phyloP scores from a whole-genome alignment of 495 filamentous ascomycete species.

The Paragyromitra xinjiangensis region DNA sequence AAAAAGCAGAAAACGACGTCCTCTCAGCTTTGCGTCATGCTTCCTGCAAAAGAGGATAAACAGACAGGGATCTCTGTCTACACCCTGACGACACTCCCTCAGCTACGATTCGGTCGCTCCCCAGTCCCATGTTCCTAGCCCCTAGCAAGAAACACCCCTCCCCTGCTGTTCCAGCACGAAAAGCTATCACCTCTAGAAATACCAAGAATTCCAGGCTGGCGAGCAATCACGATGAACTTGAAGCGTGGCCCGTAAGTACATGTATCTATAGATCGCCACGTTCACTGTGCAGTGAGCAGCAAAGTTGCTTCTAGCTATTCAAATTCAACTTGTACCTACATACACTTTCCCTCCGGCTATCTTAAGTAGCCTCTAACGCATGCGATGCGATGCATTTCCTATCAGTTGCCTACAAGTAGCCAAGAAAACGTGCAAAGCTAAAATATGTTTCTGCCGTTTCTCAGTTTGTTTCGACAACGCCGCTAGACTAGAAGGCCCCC shows the following conservation, averaged over 20 bases:
- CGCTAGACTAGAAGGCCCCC: conserved; percentile 5
- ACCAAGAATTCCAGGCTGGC: not conserved
- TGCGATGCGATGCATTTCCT: conserved; percentile 35
- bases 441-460: conserved; percentile 22
- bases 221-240: conserved; percentile 1
- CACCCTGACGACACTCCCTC: conserved; percentile 47
- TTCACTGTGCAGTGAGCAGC: conserved; percentile 2
- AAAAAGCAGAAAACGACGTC: conserved; percentile 28
- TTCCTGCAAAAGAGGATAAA: conserved; percentile 38
- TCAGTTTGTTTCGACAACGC: conserved; percentile 1
- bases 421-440: conserved; percentile 8
- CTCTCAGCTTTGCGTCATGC: conserved; percentile 52
- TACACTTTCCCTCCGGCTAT: conserved; percentile 19
- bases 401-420: conserved; percentile 14
- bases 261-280: conserved; percentile 33
- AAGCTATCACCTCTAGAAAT: conserved; percentile 3
- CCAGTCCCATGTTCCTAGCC: conserved; percentile 2
- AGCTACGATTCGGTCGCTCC: conserved; percentile 40
- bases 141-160: not conserved
- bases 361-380: conserved; percentile 8
- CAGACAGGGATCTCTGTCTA: conserved; percentile 36
- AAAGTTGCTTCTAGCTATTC: conserved; percentile 21
- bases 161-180: conserved; percentile 1
- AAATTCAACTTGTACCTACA: conserved; percentile 30
- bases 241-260: conserved; percentile 8